Evolutionary conservation across 805 yeast genomes (phyloP), one percentile per base, ranked within the genome.

Genomic region (Saccharomycopsis sp.): DNA sequence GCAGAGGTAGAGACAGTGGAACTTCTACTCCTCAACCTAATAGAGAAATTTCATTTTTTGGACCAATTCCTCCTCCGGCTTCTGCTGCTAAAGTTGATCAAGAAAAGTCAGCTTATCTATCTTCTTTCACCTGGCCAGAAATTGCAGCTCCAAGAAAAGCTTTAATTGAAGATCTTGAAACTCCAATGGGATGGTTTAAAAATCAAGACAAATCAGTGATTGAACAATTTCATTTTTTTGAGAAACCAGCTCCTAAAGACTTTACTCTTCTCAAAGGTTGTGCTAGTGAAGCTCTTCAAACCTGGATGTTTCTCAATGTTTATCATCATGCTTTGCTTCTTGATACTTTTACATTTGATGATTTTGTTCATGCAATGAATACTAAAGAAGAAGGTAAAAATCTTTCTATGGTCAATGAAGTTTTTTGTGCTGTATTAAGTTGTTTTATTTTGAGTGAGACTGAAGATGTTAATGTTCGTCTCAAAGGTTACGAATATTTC

Each of bases 301-400:
- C 70, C 3, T 86, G 94, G 94, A 63, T 73, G 1, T 86, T 85
- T 51, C 57, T 84, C 21, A 83, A 83, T 54, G 68, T 82, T 37
- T 85, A 77, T 56, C 73, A 76, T 49, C 67, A 68, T 27, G 74
- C 85, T 1, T 60, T 85, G 25, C 54, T 69, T 4, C 59, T 86
- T n/a, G 86, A 79, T 51, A 70, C 80, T 0, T 78, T 83, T 51
- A 78, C 89, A 0, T 83, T 81, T 60, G 95, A 85, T 59, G 94
- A 80, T 49, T 82, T 73, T 51, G 54, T 79, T 5, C 72, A 73
- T 40, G n/a, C 31, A 10, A 10, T 28, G 10, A 10, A 14, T 77
- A 74, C 9, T 55, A 79, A 60, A 61, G 63, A 28, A 9, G 21
- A 63, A 64, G 28, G 58, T 60, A 2, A 67, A 2, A 57, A 72